Conservation (phyloP, 23 red algal species). For the Gracilaria gracilis region DNA sequence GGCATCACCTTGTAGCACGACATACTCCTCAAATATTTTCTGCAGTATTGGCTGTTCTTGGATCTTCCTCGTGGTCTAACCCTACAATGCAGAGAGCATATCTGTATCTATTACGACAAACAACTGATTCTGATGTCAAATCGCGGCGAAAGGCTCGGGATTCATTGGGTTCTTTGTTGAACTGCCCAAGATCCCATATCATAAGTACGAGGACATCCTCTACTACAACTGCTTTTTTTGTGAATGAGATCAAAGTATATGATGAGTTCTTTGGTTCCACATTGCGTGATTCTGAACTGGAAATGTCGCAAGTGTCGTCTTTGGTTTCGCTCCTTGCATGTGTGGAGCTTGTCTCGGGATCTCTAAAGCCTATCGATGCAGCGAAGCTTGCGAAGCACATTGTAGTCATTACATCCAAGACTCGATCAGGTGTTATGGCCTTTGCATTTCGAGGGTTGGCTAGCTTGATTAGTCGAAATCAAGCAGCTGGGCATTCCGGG, state of each 20-base stretch:
- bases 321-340: constrained; percentile 37
- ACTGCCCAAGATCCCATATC: not conserved
- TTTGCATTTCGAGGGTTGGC: constrained; percentile 53
- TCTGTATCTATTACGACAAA: constrained; percentile 52
- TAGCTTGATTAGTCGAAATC: constrained; percentile 16
- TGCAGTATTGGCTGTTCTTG: constrained; percentile 56
- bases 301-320: constrained; percentile 4
- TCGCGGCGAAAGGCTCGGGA: constrained; percentile 47
- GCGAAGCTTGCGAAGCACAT: constrained; percentile 54
- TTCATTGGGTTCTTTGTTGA: constrained; percentile 41
- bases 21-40: constrained; percentile 57
- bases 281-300: not conserved
- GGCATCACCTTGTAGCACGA: constrained; percentile 27
- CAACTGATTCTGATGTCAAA: constrained; percentile 55
- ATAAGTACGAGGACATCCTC: constrained; percentile 27
- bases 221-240: constrained; percentile 34
- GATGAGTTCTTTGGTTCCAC: constrained; percentile 17
- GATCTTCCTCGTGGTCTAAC: constrained; percentile 58
- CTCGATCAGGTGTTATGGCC: constrained; percentile 28
- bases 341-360: constrained; percentile 38
- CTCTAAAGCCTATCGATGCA: constrained; percentile 47
- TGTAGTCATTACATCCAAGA: constrained; percentile 50
- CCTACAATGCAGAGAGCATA: constrained; percentile 64
- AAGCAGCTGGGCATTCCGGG: not conserved
- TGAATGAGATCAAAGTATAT: constrained; percentile 40